Evolutionary conservation across 371 early-diverging fungal species (phyloP).

Genomic region (Mortierella sp.): DNA sequence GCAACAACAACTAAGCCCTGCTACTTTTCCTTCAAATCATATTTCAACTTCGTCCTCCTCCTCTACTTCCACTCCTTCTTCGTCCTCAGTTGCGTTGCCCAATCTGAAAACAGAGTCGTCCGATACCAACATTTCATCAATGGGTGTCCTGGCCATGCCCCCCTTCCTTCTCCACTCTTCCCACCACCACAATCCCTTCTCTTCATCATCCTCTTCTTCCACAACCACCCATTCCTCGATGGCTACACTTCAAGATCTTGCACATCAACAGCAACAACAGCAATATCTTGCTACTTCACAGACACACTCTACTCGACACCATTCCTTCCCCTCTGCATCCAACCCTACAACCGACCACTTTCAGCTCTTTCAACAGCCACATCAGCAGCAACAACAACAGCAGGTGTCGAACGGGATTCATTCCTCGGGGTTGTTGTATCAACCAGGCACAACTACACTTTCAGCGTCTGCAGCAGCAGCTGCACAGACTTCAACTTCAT

Average conservation of each 20-base stretch:
- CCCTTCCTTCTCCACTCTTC: slow-evolving; percentile 27
- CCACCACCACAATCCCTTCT: slow-evolving; percentile 1
- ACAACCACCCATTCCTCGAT: too few relatives aligned
- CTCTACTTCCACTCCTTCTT: not conserved
- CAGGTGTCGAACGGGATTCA: not conserved
- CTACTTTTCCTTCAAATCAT: not conserved
- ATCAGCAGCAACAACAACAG: slow-evolving; percentile 9
- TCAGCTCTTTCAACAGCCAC: slow-evolving; percentile 13
- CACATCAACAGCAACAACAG: slow-evolving; percentile 20
- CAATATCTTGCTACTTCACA: not conserved
- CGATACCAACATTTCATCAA: slow-evolving; percentile 15
- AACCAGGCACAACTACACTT: too few relatives aligned
- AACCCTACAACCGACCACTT: not conserved
- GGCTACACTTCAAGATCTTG: not conserved
- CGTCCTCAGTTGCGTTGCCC: not conserved
- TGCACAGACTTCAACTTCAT: not conserved
- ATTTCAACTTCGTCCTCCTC: slow-evolving; percentile 10
- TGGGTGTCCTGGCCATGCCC: slow-evolving; percentile 45
- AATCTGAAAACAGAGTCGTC: not conserved
- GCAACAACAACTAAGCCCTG: not conserved
- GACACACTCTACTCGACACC: slow-evolving; percentile 9
- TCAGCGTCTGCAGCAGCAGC: not conserved
- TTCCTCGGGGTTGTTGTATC: not conserved
- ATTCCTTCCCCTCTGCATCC: slow-evolving; percentile 21
- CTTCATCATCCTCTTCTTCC: not conserved